Base-by-base conservation (phyloP, 192 early-diverging fungal species). In the Ambispora gerdemannii region DNA sequence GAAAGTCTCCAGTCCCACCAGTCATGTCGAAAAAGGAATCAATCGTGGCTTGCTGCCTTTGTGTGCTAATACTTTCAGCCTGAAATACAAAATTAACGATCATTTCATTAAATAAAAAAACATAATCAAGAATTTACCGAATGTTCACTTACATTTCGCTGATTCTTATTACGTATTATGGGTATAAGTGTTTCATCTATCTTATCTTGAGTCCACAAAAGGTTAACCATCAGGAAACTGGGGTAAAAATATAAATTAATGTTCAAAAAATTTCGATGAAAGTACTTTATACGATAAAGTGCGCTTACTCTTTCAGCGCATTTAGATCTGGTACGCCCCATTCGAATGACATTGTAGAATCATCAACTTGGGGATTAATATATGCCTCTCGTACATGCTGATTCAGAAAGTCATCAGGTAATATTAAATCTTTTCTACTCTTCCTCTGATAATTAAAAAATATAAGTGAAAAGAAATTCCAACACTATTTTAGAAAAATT, bases 351-450 rank as follows among this genome's bases (percentile, higher is more conserved):
- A 77, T 60, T 19, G 62, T 50, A 10, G 86, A 86, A 1, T 75
- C 73, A 71, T 95, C 89, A 1, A 98, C 92, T 32, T 82, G 64
- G 0, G 97, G 97, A 20, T 84, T 65, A 27, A 87, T 71, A 74
- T 98, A 99, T 0, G 96, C 94, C 11, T 87, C 83, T 20, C 77
- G 78, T 0, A 98, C 87, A 38, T 82, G 83, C 17, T 81, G 78
- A 72, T 92, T 86, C 8, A 96, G 97, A 69, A 99, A 99, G 13
- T 74, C 73, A 0, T 80, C 77, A 0, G 95, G 89, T 1, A 99
- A 66, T 19, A 88, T 81, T 3, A 91, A 67, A 43, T 82, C 87
- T 60, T 76, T 82, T n/a, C 86, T 80, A 47, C 82, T 82, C 55
- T 88, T 89, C 8, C 83, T 77, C 78, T 91, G 76, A 59, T 65